These are phyloP conservation scores for Monosporascus sp. DNA, from an alignment of 2,329 filamentous ascomycete genomes.

Conservation along the genomic window DNA sequence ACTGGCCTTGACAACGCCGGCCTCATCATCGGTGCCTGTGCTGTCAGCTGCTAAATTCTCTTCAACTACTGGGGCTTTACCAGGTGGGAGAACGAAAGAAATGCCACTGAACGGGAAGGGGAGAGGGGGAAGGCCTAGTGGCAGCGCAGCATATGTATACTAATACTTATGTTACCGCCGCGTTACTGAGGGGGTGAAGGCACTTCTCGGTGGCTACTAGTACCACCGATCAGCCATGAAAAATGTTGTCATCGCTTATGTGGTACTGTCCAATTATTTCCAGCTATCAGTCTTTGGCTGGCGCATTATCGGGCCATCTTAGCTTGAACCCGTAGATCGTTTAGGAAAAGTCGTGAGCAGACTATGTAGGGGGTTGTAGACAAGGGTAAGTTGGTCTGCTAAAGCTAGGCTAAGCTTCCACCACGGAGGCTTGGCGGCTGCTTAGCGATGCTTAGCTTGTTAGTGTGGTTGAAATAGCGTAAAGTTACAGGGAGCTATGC, in stretches of 20 bases:
- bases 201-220: background rate
- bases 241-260: background rate
- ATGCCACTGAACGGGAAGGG: background rate
- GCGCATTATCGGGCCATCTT: background rate
- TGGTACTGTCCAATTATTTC: background rate
- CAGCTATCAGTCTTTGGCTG: background rate
- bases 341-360: too few species aligned
- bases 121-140: background rate
- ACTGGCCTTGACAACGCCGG: background rate
- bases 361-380: too few species aligned
- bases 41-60: background rate
- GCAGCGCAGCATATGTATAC: background rate
- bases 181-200: background rate
- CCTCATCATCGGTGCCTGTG: background rate
- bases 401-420: background rate
- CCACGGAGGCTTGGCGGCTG: too few species aligned
- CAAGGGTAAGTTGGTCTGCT: too few species aligned
- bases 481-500: background rate
- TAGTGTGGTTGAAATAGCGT: background rate
- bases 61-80: background rate
- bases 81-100: background rate
- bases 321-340: background rate
- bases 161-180: too few species aligned
- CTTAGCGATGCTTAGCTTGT: background rate
- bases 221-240: background rate